A percentile compares a stretch with the other conserved stretches of the same genome.
Conservation (phyloP, 176 grass and related monocot genomes). For the Triticum dicoccoides region DNA sequence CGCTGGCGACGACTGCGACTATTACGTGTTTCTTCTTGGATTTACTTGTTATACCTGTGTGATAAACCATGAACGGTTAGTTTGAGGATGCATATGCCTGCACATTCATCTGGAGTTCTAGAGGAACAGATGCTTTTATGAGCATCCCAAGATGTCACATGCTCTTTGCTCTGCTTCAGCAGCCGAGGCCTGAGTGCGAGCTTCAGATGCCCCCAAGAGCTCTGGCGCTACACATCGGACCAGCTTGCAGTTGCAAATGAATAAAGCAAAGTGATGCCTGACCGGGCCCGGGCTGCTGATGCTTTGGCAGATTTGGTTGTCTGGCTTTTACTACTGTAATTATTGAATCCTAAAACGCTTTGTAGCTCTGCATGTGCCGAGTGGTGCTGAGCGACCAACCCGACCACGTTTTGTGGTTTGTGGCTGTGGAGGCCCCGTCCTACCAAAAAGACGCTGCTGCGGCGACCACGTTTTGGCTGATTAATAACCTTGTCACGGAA, state of each 20-base stretch:
- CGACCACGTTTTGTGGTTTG: not conserved
- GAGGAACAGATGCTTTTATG: not conserved
- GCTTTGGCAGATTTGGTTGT: not conserved
- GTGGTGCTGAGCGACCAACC: not conserved
- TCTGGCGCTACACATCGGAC: not conserved
- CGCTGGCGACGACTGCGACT: slow-evolving; percentile 8
- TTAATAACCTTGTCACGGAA: too few relatives aligned
- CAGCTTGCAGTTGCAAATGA: not conserved
- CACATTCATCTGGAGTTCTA: not conserved
- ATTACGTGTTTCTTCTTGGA: not conserved
- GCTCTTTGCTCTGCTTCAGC: not conserved
- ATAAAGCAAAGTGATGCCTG: not conserved
- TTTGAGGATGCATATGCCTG: not conserved
- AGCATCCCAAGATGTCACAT: not conserved
- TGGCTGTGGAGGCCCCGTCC: not conserved
- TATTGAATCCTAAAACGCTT: not conserved
- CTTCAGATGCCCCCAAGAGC: not conserved
- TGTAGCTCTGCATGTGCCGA: too few relatives aligned
- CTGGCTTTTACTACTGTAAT: not conserved
- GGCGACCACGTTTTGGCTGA: too few relatives aligned
- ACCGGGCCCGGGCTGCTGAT: not conserved
- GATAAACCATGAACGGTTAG: not conserved
- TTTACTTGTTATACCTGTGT: slow-evolving; percentile 13
- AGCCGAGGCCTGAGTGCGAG: not conserved
- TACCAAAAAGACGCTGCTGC: too few relatives aligned